A percentile compares a stretch with the other conserved stretches of the same genome.
Evolutionary conservation across 2,329 filamentous ascomycete species (phyloP).

Genomic region (Hansfordia pulvinata): DNA sequence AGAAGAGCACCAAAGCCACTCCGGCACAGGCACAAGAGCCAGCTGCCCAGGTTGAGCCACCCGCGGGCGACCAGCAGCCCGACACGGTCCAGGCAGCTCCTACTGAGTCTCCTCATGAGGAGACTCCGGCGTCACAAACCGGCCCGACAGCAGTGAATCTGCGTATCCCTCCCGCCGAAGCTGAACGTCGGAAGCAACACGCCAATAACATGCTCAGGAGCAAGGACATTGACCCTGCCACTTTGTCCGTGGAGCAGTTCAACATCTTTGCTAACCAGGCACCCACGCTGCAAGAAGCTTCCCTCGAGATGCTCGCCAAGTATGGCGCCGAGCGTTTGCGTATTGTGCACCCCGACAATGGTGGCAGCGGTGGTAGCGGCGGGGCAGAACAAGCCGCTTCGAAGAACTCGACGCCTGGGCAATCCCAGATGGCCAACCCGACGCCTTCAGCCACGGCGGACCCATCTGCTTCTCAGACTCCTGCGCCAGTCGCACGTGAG

Average conservation of each 20-base stretch:
- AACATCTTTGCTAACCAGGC: slow-evolving; percentile 47
- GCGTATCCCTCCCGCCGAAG: slow-evolving; percentile 29
- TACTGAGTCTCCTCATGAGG: slow-evolving; percentile 6
- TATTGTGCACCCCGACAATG: slow-evolving; percentile 38
- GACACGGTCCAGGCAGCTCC: slow-evolving; percentile 6
- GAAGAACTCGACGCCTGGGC: slow-evolving; percentile 10
- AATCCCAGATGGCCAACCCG: slow-evolving; percentile 6
- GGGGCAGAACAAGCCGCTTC: slow-evolving; percentile 12
- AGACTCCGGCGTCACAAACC: neutral
- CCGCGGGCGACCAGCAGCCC: slow-evolving; percentile 3
- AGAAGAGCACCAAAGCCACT: slow-evolving; percentile 11
- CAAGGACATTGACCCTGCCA: slow-evolving; percentile 34
- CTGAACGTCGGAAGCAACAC: slow-evolving; percentile 31
- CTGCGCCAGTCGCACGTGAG: slow-evolving; percentile 13
- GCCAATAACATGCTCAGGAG: slow-evolving; percentile 32
- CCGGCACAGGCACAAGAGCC: slow-evolving; percentile 7
- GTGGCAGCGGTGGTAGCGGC: no score
- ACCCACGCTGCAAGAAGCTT: slow-evolving; percentile 38
- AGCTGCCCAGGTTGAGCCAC: slow-evolving; percentile 1
- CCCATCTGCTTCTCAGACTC: slow-evolving; percentile 6
- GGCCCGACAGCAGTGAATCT: slow-evolving; percentile 17
- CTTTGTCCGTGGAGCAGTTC: slow-evolving; percentile 40
- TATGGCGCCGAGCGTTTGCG: slow-evolving; percentile 43
- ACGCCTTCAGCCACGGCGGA: slow-evolving; percentile 2
- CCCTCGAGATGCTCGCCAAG: slow-evolving; percentile 39